Percentiles rank a stretch among this genome's conserved stretches.
Evolutionary conservation across 768 basidiomycete species (phyloP).

Genomic region (Tricholomella constricta): DNA sequence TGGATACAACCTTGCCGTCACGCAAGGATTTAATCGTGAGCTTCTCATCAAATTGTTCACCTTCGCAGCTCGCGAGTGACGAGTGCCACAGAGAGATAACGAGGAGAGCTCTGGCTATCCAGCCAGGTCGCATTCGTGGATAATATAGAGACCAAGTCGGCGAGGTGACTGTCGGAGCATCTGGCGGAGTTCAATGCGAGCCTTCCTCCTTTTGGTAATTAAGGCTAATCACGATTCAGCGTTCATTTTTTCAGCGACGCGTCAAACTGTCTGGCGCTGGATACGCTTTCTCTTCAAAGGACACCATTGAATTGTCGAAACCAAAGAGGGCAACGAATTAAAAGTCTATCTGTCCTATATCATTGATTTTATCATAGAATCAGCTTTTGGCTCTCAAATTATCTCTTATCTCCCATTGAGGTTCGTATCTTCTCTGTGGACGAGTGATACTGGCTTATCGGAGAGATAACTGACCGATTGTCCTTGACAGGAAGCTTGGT

Average conservation of each 20-base stretch:
- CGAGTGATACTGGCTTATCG: not conserved
- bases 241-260: not conserved
- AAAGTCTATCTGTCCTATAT: not conserved
- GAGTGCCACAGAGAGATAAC: constrained; percentile 7
- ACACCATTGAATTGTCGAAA: not conserved
- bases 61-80: not conserved
- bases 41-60: constrained; percentile 52
- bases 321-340: not conserved
- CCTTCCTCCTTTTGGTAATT: not conserved
- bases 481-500: not conserved
- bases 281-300: not conserved
- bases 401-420: too few species aligned
- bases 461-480: not conserved
- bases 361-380: not conserved
- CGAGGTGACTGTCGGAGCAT: not conserved
- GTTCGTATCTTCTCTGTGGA: not conserved
- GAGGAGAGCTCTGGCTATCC: constrained; percentile 17
- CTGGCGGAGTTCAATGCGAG: not conserved
- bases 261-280: not conserved
- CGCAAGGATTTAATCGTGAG: constrained; percentile 54
- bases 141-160: not conserved
- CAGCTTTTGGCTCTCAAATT: not conserved
- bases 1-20: constrained; percentile 81
- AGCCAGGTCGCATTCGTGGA: constrained; percentile 20
- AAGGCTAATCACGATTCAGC: not conserved